Percentiles rank a stretch among this genome's conserved stretches.
phyloP scores from a whole-genome alignment of 495 filamentous ascomycete species.

The Thozetella sp. region DNA sequence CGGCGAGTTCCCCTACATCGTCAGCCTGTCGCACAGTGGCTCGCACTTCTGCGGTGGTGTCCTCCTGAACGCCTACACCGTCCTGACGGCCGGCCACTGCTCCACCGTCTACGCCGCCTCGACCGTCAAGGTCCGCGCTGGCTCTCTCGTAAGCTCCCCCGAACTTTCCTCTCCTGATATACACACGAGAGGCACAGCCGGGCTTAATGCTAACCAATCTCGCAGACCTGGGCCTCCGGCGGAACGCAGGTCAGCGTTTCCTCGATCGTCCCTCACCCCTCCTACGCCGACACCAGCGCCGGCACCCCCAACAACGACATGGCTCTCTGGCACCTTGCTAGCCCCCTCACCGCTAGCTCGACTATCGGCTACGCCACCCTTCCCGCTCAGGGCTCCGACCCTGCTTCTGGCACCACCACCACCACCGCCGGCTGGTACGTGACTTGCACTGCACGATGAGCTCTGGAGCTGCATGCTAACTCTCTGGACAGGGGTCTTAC shows the following conservation, averaged over 20 bases:
- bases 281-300: slow-evolving; percentile 11
- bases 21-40: slow-evolving; percentile 8
- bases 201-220: background rate
- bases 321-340: slow-evolving; percentile 12
- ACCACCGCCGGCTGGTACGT: slow-evolving; percentile 14
- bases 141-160: slow-evolving; percentile 9
- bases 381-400: slow-evolving; percentile 11
- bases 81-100: slow-evolving; percentile 16
- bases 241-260: slow-evolving; percentile 10
- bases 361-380: slow-evolving; percentile 12
- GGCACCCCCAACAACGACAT: slow-evolving; percentile 8
- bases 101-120: slow-evolving; percentile 5
- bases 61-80: slow-evolving; percentile 13
- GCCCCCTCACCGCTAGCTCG: slow-evolving; percentile 4
- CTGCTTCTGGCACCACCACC: slow-evolving; percentile 1
- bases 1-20: slow-evolving; percentile 16
- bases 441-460: background rate
- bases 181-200: background rate
- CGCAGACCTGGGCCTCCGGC: slow-evolving; percentile 13
- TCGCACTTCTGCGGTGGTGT: slow-evolving; percentile 16
- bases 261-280: slow-evolving; percentile 11
- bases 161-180: background rate
- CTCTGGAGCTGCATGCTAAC: background rate
- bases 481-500: slow-evolving; percentile 9
- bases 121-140: slow-evolving; percentile 13